Evolutionary conservation across 1,284 basidiomycete genomes (phyloP), one percentile per base, ranked within the genome.

Genomic region (Irpex lacteus): DNA sequence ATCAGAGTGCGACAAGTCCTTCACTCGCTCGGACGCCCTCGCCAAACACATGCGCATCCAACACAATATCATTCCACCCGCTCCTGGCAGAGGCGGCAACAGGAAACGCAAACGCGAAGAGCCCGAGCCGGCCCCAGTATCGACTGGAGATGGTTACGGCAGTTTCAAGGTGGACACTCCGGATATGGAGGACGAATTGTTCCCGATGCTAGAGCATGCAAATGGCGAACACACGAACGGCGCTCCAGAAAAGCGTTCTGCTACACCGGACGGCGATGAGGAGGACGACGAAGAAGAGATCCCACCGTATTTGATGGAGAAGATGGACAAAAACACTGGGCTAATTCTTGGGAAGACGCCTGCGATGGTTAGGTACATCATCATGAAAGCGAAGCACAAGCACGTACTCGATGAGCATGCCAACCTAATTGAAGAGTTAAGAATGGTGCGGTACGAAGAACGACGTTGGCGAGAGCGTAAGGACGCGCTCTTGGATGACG

Each of bases 41-140:
- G 90, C 91, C 15, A 96, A 96, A 72, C 94, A 96, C 74, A 92
- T 95, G 88, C 87, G 94, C 18, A 85, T 92, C 13, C 92, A 95
- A 72, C 94, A 96, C 77, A 87, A 89, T 71, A 89, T 92, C 70
- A 82, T 81, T 0, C 89, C 90, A 0, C 88, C 90, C 1, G 81
- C 86, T 5, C 89, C 90, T 1, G 88, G 88, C 4, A 82, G 90
- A 26, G 90, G 89, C 53, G 86, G 88, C 9, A 82, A 85, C 53
- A 85, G 90, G 62, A 91, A 90, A 71, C 85, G 87, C 40, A 80
- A 80, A 60, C 75, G 77, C 13, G 78, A 80, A 21, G 74, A 75
- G 32, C 70, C 69, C 13, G 71, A 73, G 50, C 67, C 72, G 69
- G 72, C 59, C 38, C 71, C 73, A 60, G 68, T 68, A 60, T 59